Conservation (phyloP, 495 filamentous ascomycete species). For the Penicillium pancosmium region DNA sequence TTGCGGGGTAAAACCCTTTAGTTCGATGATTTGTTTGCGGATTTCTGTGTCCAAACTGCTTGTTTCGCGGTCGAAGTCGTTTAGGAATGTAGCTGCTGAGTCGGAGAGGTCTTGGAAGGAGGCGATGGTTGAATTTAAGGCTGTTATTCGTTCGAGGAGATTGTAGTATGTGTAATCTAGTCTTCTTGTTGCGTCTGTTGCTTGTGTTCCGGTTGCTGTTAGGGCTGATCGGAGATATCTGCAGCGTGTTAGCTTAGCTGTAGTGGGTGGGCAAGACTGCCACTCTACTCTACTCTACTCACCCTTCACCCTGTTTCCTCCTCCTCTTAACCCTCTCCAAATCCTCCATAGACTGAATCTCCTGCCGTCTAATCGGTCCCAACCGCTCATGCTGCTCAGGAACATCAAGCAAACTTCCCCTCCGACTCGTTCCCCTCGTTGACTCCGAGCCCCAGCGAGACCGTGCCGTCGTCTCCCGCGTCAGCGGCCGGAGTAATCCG, state of each 20-base stretch:
- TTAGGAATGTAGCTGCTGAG: slow-evolving; percentile 61
- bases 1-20: slow-evolving; percentile 73
- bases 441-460: slow-evolving; percentile 42
- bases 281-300: too few species aligned
- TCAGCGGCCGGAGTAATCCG: too few species aligned
- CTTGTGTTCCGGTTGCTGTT: slow-evolving; percentile 41
- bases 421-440: slow-evolving; percentile 30
- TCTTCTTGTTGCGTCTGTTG: slow-evolving; percentile 63
- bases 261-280: too few species aligned
- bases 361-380: slow-evolving; percentile 30
- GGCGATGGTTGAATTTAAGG: slow-evolving; percentile 66
- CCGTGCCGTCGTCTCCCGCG: not conserved
- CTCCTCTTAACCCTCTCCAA: slow-evolving; percentile 42
- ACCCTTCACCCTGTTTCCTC: slow-evolving; percentile 24
- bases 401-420: slow-evolving; percentile 35
- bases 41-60: slow-evolving; percentile 63
- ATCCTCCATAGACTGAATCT: slow-evolving; percentile 45
- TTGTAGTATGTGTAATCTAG: slow-evolving; percentile 90
- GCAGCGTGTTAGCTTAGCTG: not conserved
- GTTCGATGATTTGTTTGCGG: slow-evolving; percentile 62
- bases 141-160: slow-evolving; percentile 73
- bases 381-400: slow-evolving; percentile 36
- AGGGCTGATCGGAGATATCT: slow-evolving; percentile 45
- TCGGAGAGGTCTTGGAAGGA: slow-evolving; percentile 71
- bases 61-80: slow-evolving; percentile 64